phyloP scores from a whole-genome alignment of 352 stramenopile species.

The Phytophthora cactorum region DNA sequence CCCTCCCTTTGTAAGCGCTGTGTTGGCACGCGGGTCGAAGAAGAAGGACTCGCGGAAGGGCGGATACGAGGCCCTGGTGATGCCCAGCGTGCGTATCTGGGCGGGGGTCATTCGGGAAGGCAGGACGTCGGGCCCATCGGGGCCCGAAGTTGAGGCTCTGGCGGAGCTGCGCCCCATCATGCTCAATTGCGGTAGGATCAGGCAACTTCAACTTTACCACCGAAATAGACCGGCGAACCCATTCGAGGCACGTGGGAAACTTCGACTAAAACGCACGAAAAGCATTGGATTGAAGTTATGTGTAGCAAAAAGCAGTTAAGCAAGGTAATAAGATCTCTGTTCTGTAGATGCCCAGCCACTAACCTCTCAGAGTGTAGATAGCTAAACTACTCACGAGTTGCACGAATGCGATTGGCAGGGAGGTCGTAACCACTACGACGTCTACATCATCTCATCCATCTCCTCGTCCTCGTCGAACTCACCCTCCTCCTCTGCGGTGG shows the following conservation, averaged over 20 bases:
- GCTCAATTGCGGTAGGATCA: background rate
- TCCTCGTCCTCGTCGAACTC: constrained; percentile 97
- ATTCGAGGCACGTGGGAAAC: constrained; percentile 5
- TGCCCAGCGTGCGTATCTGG: constrained; percentile 25
- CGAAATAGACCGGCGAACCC: constrained; percentile 27
- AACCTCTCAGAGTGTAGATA: constrained; percentile 62
- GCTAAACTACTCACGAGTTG: constrained; percentile 64
- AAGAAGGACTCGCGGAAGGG: constrained; percentile 77
- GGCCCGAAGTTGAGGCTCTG: constrained; percentile 1
- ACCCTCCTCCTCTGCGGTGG: constrained; percentile 98
- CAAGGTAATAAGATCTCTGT: constrained; percentile 72
- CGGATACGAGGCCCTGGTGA: constrained; percentile 37
- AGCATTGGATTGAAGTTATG: constrained; percentile 19
- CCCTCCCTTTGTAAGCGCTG: constrained; percentile 46
- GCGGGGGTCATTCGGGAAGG: constrained; percentile 20
- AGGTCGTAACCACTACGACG: constrained; percentile 46
- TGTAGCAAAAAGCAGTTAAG: constrained; percentile 39
- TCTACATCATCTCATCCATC: constrained; percentile 94
- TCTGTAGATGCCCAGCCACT: constrained; percentile 62
- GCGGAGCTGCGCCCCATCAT: background rate
- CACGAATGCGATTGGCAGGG: constrained; percentile 46
- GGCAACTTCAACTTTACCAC: constrained; percentile 36
- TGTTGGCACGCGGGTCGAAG: constrained; percentile 58
- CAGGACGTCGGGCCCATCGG: constrained; percentile 17
- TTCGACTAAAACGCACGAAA: background rate